Evolutionary conservation across 1,284 basidiomycete species (phyloP), one percentile per base, ranked within the genome.

Genomic region (Tilletia indica): DNA sequence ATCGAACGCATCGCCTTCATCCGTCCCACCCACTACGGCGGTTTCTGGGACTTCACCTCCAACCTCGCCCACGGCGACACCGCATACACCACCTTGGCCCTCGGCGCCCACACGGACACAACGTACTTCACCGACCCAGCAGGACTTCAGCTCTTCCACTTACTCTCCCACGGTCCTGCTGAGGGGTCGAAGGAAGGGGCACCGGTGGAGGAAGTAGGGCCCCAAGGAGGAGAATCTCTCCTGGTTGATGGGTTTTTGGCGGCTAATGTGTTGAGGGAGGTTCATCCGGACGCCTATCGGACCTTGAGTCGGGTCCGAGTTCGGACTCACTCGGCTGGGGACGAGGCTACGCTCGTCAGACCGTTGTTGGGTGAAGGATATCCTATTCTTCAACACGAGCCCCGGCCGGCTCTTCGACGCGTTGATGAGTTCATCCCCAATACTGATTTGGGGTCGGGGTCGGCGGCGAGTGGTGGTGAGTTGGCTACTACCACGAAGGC

Each of bases 31-130:
- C 95, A 97, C 82, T 98, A 94, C 91, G 81, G 75, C 45, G 90
- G 90, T 67, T 96, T 98, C 85, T 99, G 96, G 95, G 93, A 97
- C 81, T 97, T 99, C 81, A 97, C 94, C 0, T 90, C 94, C 0
- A 91, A 97, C 82, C 88, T 97, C 25, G 90, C 91, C 12, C 94
- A 92, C 81, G 94, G 94, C 25, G 95, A 98, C 83, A 83, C 81
- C 4, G 81, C 81, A 19, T 99, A 99, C 85, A 95, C 94, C 8
- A 92, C 91, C 25, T 85, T 97, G 54, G 91, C 91, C 0, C 89
- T 99, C 4, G 90, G 89, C 8, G 94, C 93, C 0, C 96, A 99
- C 83, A 98, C 95, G 0, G 96, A 98, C 81, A 97, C 92, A 67
- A 96, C 95, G 1, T 97, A 97, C 85, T 82, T 82, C 38, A 81